A percentile compares a stretch with the other conserved stretches of the same genome.
These are phyloP conservation scores for Asterophora parasitica DNA, from an alignment of 768 basidiomycete genomes.

Conservation along the genomic window DNA sequence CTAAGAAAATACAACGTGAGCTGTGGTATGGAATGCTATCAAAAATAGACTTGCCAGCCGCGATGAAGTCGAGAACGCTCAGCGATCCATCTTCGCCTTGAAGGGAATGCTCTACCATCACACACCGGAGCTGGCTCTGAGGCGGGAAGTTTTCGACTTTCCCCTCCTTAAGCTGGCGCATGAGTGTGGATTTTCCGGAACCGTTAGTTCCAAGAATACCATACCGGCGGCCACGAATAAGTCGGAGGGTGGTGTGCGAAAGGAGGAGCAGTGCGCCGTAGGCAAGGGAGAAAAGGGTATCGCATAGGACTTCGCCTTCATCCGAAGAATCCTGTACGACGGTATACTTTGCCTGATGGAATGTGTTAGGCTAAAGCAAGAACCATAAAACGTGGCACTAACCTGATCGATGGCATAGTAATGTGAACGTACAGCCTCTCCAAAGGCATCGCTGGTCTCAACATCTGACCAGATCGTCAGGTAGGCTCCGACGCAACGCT, in stretches of 20 bases:
- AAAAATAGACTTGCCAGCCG: conserved; percentile 51
- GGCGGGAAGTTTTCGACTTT: conserved; percentile 97
- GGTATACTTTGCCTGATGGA: conserved; percentile 53
- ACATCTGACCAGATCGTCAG: conserved; percentile 65
- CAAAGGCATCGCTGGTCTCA: conserved; percentile 45
- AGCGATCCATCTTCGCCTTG: conserved; percentile 88
- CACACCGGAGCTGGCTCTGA: conserved; percentile 76
- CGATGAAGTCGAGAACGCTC: conserved; percentile 86
- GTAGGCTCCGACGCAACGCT: conserved; percentile 68
- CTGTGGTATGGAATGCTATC: background rate
- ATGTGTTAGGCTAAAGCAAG: conserved; percentile 1
- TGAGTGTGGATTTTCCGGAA: conserved; percentile 91
- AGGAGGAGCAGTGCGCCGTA: conserved; percentile 92
- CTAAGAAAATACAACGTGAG: conserved; percentile 32
- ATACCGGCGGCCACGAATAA: conserved; percentile 88
- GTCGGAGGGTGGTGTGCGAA: conserved; percentile 87
- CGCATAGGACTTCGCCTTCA: conserved; percentile 84
- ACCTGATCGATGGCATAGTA: conserved; percentile 77
- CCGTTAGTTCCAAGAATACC: conserved; percentile 97
- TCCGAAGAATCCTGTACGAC: conserved; percentile 40
- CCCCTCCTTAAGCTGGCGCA: conserved; percentile 92
- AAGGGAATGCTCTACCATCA: conserved; percentile 97
- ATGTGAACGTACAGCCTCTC: conserved; percentile 62
- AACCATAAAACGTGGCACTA: conserved; percentile 15
- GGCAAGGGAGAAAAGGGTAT: conserved; percentile 92